Evolutionary conservation across 2,329 filamentous ascomycete genomes (phyloP).

Genomic region (Stemphylium vesicarium): DNA sequence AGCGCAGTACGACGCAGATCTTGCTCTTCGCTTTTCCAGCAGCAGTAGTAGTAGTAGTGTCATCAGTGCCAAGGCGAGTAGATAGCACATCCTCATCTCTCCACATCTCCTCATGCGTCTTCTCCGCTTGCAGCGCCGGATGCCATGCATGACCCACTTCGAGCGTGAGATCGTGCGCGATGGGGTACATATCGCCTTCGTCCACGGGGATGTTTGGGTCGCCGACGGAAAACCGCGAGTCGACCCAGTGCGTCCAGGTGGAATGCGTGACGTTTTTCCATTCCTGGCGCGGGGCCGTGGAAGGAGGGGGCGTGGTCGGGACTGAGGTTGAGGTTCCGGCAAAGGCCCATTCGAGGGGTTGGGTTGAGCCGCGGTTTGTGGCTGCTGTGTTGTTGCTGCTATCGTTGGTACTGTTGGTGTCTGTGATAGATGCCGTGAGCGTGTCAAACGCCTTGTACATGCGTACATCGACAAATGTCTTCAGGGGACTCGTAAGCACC

Average conservation of each 20-base stretch:
- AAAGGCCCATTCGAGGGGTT: slow-evolving; percentile 69
- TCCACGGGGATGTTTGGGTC: slow-evolving; percentile 52
- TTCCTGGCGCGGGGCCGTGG: neutral
- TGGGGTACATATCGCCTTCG: slow-evolving; percentile 62
- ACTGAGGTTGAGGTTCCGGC: slow-evolving; percentile 57
- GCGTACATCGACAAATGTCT: slow-evolving; percentile 68
- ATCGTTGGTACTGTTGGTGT: too few relatives aligned
- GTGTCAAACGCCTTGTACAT: slow-evolving; percentile 48
- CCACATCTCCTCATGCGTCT: slow-evolving; percentile 73
- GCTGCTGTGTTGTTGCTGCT: too few relatives aligned
- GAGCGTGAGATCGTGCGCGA: slow-evolving; percentile 31
- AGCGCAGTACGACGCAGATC: slow-evolving; percentile 50
- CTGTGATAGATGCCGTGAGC: neutral
- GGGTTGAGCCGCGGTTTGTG: slow-evolving; percentile 37
- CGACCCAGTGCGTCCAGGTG: slow-evolving; percentile 66
- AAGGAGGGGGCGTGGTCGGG: neutral
- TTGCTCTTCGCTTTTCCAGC: slow-evolving; percentile 10
- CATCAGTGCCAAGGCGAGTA: slow-evolving; percentile 5
- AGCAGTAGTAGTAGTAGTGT: too few relatives aligned
- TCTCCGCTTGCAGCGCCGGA: slow-evolving; percentile 58
- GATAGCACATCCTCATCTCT: slow-evolving; percentile 51
- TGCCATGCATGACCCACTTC: slow-evolving; percentile 68
- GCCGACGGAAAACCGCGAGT: slow-evolving; percentile 55
- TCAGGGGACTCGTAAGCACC: slow-evolving; percentile 66
- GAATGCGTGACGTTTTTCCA: slow-evolving; percentile 36